Evolutionary conservation across 169 alveolate genomes (phyloP).

Genomic region (Amoebophrya sp.): DNA sequence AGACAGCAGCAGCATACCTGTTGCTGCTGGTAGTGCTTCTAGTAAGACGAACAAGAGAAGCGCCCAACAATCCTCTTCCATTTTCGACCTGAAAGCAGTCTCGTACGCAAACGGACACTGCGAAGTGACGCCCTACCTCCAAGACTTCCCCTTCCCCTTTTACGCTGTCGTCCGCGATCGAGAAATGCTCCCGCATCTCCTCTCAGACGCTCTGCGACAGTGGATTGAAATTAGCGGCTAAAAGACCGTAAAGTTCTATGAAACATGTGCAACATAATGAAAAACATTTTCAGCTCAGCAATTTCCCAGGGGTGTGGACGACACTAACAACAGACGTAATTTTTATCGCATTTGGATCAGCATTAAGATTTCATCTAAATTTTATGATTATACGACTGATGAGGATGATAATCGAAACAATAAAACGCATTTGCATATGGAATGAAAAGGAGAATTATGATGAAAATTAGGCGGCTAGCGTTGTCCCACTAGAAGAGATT

Average conservation of each 20-base stretch:
- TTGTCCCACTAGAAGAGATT: too few relatives aligned
- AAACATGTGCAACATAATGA: background rate
- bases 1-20: too few relatives aligned
- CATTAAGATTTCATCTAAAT: background rate
- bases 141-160: constrained; percentile 11
- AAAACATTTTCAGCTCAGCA: background rate
- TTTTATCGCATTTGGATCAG: background rate
- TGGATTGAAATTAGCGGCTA: background rate
- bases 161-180: constrained; percentile 2
- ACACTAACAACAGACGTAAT: background rate
- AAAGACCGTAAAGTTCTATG: background rate
- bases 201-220: background rate
- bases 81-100: background rate
- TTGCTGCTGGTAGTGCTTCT: background rate
- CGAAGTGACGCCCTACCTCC: background rate
- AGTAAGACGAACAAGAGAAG: background rate
- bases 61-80: too few relatives aligned
- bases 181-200: background rate
- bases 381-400: background rate
- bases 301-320: background rate
- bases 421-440: too few relatives aligned
- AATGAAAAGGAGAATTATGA: too few relatives aligned
- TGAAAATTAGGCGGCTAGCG: too few relatives aligned
- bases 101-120: background rate
- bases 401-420: background rate